Base-by-base conservation (phyloP, 352 stramenopile genomes). In the Pythium folliculosum region DNA sequence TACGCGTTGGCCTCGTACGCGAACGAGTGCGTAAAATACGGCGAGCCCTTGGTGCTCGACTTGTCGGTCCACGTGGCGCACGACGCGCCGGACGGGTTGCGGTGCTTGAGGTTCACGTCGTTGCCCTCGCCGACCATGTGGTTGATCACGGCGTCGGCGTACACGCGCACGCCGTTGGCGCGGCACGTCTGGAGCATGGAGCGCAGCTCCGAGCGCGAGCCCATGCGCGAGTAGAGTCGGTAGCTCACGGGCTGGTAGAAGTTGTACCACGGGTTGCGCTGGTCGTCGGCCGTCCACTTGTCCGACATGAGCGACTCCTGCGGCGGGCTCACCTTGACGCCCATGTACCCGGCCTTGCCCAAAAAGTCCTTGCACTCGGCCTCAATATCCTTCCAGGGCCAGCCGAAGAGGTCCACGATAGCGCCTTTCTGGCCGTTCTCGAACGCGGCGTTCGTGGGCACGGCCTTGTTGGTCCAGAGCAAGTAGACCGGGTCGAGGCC, bases 251-350 rank as follows among this genome's bases (percentile, higher is more conserved):
- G 78, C 25, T 89, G 81, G 56, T 89, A 89, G 19, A 83, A 71
- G 37, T 86, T 80, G 60, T 89, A 91, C 83, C 83, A 91, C 17
- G 83, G 82, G 51, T 89, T 91, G 22, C 77, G 76, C 58, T 86
- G 64, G 1, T 68, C 75, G 16, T 68, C 72, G 47, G 78, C 60
- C 6, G 69, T 60, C 75, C 67, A 82, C 6, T 53, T 60, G 54
- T 89, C 76, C 16, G 80, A 77, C 54, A 88, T 37, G 14, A 90
- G 56, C 1, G 76, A 70, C 54, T 91, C 83, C 50, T 91, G 82
- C 10, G 80, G 80, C 3, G 83, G 83, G 25, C 80, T 86, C 60
- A 91, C 82, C 72, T 90, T 91, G 30, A 89, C 78, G 5, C 83
- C 82, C 53, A 91, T 75, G 71, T 90, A 90, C 1, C 82, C 80